Conservation (phyloP, 2,329 filamentous ascomycete species). For the Stagonosporopsis chrysanthemi region DNA sequence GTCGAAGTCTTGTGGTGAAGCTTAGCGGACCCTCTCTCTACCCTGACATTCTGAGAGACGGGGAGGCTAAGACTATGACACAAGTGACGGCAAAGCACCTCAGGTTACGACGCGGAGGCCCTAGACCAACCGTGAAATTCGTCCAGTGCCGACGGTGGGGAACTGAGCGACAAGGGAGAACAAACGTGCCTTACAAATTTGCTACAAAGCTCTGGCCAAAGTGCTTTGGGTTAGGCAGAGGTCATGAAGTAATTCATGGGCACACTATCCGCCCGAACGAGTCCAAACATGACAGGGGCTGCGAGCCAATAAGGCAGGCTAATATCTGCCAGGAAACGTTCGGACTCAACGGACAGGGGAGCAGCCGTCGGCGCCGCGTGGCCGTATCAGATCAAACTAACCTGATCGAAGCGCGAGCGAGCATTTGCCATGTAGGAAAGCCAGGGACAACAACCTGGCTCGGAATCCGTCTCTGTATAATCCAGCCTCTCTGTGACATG, state of each 20-base stretch:
- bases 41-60: conserved; percentile 12
- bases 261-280: conserved; percentile 12
- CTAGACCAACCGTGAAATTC: conserved; percentile 17
- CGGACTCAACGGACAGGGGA: conserved; percentile 14
- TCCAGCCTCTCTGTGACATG: background rate
- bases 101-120: conserved; percentile 5
- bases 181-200: conserved; percentile 18
- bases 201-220: conserved; percentile 7
- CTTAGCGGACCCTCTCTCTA: conserved; percentile 39
- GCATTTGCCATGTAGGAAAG: conserved; percentile 2
- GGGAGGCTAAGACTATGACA: conserved; percentile 12
- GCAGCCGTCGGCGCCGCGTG: conserved; percentile 39
- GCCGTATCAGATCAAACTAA: conserved; percentile 31
- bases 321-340: conserved; percentile 13
- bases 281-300: conserved; percentile 22
- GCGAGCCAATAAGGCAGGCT: conserved; percentile 4
- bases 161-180: conserved; percentile 13
- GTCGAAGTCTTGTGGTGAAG: conserved; percentile 37
- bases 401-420: conserved; percentile 23
- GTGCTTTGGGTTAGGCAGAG: conserved; percentile 18
- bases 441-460: background rate
- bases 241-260: conserved; percentile 22
- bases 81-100: conserved; percentile 9
- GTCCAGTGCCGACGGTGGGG: conserved; percentile 18
- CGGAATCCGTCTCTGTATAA: background rate